Evolutionary conservation across 2,329 filamentous ascomycete genomes (phyloP).

Genomic region (Cryphonectria nitschkei): DNA sequence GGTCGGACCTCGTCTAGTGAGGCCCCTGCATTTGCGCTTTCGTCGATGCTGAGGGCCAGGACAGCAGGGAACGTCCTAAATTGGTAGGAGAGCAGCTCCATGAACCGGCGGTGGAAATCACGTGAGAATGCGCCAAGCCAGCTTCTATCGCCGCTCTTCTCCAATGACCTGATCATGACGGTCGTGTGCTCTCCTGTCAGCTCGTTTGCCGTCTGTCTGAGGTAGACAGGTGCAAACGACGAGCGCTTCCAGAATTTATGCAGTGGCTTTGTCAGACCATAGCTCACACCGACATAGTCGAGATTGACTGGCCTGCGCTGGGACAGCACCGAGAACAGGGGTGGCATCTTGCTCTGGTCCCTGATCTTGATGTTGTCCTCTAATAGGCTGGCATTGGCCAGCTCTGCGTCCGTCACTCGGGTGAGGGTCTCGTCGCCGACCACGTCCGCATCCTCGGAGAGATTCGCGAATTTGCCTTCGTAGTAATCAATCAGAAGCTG

Average conservation of each 20-base stretch:
- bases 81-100: constrained; percentile 86
- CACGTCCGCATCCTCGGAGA: constrained; percentile 70
- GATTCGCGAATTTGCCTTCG: constrained; percentile 84
- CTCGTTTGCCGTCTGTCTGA: constrained; percentile 92
- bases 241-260: constrained; percentile 98
- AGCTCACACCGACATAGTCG: constrained; percentile 95
- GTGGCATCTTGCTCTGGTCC: constrained; percentile 89
- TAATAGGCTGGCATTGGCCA: constrained; percentile 74
- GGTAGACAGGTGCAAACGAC: constrained; percentile 85
- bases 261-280: constrained; percentile 82
- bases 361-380: constrained; percentile 88
- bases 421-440: constrained; percentile 67
- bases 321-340: constrained; percentile 84
- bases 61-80: constrained; percentile 82
- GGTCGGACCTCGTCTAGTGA: constrained; percentile 60
- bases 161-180: constrained; percentile 89
- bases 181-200: constrained; percentile 97
- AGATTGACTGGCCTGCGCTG: constrained; percentile 79
- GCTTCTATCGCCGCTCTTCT: constrained; percentile 66
- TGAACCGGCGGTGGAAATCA: constrained; percentile 94
- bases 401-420: constrained; percentile 80
- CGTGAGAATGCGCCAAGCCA: constrained; percentile 91
- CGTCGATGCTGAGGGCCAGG: constrained; percentile 83
- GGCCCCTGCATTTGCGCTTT: constrained; percentile 77
- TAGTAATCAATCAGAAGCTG: constrained; percentile 91